Evolutionary conservation across 257 asterid genomes (phyloP), one percentile per base, ranked within the genome.

Genomic region (Paulownia fortunei): DNA sequence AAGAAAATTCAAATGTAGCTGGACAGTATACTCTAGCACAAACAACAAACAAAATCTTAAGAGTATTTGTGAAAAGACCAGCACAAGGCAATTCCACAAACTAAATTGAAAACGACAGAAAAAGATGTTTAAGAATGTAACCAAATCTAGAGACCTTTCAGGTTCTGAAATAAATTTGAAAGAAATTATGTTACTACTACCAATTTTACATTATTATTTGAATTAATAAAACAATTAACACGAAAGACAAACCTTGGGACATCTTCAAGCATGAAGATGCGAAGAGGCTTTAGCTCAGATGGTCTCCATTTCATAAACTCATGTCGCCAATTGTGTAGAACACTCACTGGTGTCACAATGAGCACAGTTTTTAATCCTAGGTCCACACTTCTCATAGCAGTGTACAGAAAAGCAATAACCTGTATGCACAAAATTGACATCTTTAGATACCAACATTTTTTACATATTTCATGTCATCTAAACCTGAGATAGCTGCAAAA

Each of bases 221-320:
- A 44, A 62, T 62, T 27, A 34, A 74, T 18, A 65, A 46, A 47
- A 62, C 41, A 37, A 46, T 39, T 10, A 69, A 26, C 60, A 69
- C 23, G 44, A 69, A 83, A 52, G 54, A 34, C 76, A 59, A 82
- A 93, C 99, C 98, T 91, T 72, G 94, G 88, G 84, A 88, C 99
- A 86, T 95, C 99, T 84, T 95, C 94, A 72, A 93, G 92, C 99
- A 93, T 95, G 85, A 79, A 93, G 83, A 89, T 87, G 36, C 96
- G 96, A 61, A 93, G 94, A 81, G 98, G 92, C 87, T 95, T 93
- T 55, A 92, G 76, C 89, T 95, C 99, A 72, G 93, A 84, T 52
- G 99, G 99, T 66, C 88, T 86, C 99, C 99, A 95, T 77, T 95
- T 95, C 86, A 66, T 77, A 81, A 95, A 95, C 86, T 95, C 99